These are phyloP conservation scores for Neurospora cerealis DNA, from an alignment of 495 filamentous ascomycete species.

Conservation along the genomic window DNA sequence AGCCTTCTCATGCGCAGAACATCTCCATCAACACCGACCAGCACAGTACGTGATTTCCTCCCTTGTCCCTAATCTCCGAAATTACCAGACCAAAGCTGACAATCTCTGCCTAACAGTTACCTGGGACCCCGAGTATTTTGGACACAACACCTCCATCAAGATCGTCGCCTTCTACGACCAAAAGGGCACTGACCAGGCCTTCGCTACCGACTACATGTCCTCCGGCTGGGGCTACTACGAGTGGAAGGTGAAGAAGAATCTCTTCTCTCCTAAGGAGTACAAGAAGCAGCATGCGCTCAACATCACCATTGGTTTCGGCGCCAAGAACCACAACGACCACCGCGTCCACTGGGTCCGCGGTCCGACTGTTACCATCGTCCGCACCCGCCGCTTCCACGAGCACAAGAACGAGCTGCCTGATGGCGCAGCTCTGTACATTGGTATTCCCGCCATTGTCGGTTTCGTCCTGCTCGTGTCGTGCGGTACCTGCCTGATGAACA, in stretches of 20 bases:
- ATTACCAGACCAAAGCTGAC: neutral
- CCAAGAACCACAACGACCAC: slow-evolving; percentile 9
- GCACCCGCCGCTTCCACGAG: slow-evolving; percentile 11
- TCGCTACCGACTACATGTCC: slow-evolving; percentile 21
- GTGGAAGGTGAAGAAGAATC: slow-evolving; percentile 19
- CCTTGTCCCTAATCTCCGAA: neutral
- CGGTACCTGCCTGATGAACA: slow-evolving; percentile 29
- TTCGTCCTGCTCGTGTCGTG: slow-evolving; percentile 21
- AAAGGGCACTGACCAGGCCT: slow-evolving; percentile 22
- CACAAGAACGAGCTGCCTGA: slow-evolving; percentile 12
- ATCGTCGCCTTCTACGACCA: slow-evolving; percentile 28
- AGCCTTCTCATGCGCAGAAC: slow-evolving; percentile 16
- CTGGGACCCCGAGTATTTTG: slow-evolving; percentile 36
- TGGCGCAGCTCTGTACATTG: slow-evolving; percentile 26
- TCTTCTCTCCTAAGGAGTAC: slow-evolving; percentile 14
- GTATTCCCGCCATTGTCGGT: slow-evolving; percentile 29
- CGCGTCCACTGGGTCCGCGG: slow-evolving; percentile 17
- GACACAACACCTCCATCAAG: slow-evolving; percentile 23
- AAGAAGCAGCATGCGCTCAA: slow-evolving; percentile 22
- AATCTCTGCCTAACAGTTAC: slow-evolving; percentile 20
- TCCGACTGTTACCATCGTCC: slow-evolving; percentile 20
- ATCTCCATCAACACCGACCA: slow-evolving; percentile 26
- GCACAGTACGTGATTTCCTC: slow-evolving; percentile 23
- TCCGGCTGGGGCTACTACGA: slow-evolving; percentile 33
- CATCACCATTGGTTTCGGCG: slow-evolving; percentile 30